Conservation (phyloP, 805 yeast genomes). For the Allodekkera sacchari region DNA sequence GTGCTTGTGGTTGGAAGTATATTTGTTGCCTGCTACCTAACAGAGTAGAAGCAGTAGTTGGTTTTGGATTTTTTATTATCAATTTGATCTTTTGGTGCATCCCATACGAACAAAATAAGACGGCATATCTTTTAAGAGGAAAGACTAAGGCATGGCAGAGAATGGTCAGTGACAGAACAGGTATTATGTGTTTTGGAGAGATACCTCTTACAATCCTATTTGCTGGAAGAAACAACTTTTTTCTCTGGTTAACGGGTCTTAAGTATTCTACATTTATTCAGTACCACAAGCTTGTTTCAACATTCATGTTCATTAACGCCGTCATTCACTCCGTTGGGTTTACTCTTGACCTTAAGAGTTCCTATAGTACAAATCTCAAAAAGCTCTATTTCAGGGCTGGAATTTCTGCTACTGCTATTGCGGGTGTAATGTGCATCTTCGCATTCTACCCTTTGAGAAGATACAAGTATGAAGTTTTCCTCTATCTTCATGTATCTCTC, state of each 20-base stretch:
- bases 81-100: conserved; percentile 17
- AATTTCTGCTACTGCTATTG: conserved; percentile 31
- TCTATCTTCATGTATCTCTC: conserved; percentile 47
- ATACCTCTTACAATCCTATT: conserved; percentile 37
- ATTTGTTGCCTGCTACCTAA: conserved; percentile 22
- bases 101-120: conserved; percentile 8
- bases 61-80: conserved; percentile 18
- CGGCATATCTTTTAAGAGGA: conserved; percentile 20
- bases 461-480: conserved; percentile 50
- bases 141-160: conserved; percentile 26
- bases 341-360: conserved; percentile 13
- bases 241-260: conserved; percentile 37
- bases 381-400: conserved; percentile 23
- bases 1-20: conserved; percentile 10
- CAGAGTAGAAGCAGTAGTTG: conserved; percentile 24
- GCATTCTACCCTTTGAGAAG: conserved; percentile 45
- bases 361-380: conserved; percentile 6
- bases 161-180: conserved; percentile 27
- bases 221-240: conserved; percentile 40
- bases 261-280: conserved; percentile 34
- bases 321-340: conserved; percentile 33
- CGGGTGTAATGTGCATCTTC: conserved; percentile 37
- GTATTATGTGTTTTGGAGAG: conserved; percentile 30
- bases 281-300: conserved; percentile 61
- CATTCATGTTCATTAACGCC: conserved; percentile 33